Conservation (phyloP, 345 rosid species). For the Trapa bicornis region DNA sequence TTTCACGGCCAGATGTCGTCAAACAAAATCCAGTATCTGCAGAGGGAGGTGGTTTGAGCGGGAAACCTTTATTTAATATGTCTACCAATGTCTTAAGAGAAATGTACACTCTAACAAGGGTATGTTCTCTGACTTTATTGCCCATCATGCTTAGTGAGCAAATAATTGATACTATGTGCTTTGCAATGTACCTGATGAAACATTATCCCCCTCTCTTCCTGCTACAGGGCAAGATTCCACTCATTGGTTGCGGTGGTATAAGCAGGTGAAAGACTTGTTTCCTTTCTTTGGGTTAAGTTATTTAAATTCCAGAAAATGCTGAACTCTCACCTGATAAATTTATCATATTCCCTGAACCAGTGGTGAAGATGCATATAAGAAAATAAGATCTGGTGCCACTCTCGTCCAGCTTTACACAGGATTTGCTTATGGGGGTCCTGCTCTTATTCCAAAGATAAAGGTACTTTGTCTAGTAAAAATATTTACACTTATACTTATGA, state of each 20-base stretch:
- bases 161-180: background rate
- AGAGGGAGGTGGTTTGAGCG: constrained; percentile 90
- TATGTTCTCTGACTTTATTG: constrained; percentile 23
- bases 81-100: constrained; percentile 74
- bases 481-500: background rate
- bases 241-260: constrained; percentile 90
- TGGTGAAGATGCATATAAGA: constrained; percentile 95
- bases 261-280: constrained; percentile 42
- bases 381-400: constrained; percentile 88
- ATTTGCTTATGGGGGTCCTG: constrained; percentile 96
- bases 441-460: constrained; percentile 87
- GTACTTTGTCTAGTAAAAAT: constrained; percentile 17
- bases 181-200: background rate
- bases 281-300: background rate
- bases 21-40: constrained; percentile 38
- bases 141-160: background rate
- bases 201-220: background rate
- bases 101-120: constrained; percentile 87
- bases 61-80: constrained; percentile 66
- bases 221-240: constrained; percentile 81
- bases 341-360: constrained; percentile 25
- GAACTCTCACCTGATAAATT: background rate
- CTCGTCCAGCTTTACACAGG: constrained; percentile 93
- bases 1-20: constrained; percentile 71
- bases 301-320: background rate